These are phyloP conservation scores for Ophiostoma australiae DNA, from an alignment of 2,329 filamentous ascomycete species.

Conservation along the genomic window DNA sequence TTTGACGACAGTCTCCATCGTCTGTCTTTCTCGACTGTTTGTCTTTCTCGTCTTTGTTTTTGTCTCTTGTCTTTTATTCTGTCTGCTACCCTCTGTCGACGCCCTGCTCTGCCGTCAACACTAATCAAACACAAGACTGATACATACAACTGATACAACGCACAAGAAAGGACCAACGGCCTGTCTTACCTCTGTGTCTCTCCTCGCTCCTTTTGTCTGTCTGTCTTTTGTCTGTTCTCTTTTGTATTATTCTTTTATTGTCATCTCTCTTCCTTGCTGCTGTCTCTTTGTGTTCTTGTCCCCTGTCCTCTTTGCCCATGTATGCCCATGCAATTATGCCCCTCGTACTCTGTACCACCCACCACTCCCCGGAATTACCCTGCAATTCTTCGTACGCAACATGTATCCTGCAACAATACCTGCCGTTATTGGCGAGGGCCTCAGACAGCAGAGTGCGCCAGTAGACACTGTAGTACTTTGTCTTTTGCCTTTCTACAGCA, in stretches of 20 bases:
- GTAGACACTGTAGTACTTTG: not conserved
- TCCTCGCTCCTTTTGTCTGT: not conserved
- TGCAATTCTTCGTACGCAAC: conserved; percentile 13
- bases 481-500: not conserved
- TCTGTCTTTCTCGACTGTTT: not conserved
- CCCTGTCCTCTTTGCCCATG: not conserved
- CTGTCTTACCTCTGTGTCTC: conserved; percentile 7
- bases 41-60: not conserved
- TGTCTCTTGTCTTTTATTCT: not conserved
- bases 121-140: not conserved
- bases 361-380: not conserved
- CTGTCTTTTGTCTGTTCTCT: not conserved
- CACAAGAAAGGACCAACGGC: conserved; percentile 9
- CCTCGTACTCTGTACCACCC: conserved; percentile 5
- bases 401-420: conserved; percentile 1
- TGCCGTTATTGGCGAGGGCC: not conserved
- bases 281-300: not conserved
- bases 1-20: not conserved
- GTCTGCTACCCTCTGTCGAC: not conserved
- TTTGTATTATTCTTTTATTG: not conserved
- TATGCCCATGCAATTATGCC: not conserved
- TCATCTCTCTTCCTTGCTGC: too few relatives aligned
- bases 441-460: not conserved
- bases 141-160: not conserved
- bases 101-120: not conserved